Conservation (phyloP, 371 early-diverging fungal species). For the Entomophthora muscae region DNA sequence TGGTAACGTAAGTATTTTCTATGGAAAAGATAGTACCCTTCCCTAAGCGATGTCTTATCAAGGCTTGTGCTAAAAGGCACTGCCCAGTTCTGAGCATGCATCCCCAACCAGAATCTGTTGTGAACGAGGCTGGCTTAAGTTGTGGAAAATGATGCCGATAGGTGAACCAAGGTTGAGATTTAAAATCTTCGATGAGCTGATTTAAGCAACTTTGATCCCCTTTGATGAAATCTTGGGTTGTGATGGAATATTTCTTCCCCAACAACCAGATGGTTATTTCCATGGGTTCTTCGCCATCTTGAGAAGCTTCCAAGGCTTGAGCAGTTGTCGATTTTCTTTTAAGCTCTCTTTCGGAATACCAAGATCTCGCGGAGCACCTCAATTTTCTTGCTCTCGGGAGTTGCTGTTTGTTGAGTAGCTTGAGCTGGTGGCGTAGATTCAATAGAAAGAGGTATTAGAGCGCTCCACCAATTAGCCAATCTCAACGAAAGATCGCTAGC, state of each 20-base stretch:
- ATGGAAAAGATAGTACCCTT: slow-evolving; percentile 25
- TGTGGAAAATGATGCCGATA: slow-evolving; percentile 76
- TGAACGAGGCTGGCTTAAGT: slow-evolving; percentile 58
- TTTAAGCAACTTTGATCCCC: background rate
- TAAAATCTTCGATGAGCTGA: slow-evolving; percentile 48
- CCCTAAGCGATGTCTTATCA: slow-evolving; percentile 48
- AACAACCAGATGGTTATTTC: slow-evolving; percentile 8
- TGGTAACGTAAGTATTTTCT: slow-evolving; percentile 7
- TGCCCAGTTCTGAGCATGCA: slow-evolving; percentile 95
- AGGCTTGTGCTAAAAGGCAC: slow-evolving; percentile 71
- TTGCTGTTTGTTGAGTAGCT: background rate
- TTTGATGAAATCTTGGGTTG: slow-evolving; percentile 1
- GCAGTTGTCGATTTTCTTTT: background rate
- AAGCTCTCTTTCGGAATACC: background rate
- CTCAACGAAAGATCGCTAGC: background rate
- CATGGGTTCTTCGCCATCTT: background rate
- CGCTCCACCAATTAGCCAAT: background rate
- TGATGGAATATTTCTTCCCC: slow-evolving; percentile 9
- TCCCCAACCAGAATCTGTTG: slow-evolving; percentile 86
- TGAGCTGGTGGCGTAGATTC: background rate
- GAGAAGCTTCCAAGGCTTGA: background rate
- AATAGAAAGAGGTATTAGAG: background rate
- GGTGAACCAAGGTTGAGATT: slow-evolving; percentile 74
- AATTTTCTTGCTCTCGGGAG: background rate
- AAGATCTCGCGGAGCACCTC: background rate